phyloP scores from a whole-genome alignment of 2,329 filamentous ascomycete genomes.

The Escovopsis weberi region DNA sequence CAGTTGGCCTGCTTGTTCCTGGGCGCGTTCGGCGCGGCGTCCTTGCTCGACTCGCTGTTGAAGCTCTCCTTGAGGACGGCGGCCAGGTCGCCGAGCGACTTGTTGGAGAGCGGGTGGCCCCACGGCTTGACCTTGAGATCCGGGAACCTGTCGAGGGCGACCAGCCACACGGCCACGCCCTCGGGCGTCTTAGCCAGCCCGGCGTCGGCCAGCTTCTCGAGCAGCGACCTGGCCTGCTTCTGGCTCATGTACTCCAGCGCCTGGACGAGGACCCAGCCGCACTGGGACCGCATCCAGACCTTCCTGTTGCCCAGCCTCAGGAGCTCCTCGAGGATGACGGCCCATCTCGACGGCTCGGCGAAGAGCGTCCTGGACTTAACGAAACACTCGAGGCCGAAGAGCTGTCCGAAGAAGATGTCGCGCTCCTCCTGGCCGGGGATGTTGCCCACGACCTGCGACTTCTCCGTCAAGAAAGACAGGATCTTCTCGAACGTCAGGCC shows the following conservation, averaged over 20 bases:
- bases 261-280: slow-evolving; percentile 67
- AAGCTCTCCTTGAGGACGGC: slow-evolving; percentile 68
- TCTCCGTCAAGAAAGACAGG: slow-evolving; percentile 37
- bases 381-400: slow-evolving; percentile 80
- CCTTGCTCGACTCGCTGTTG: slow-evolving; percentile 31
- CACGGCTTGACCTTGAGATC: slow-evolving; percentile 54
- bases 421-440: slow-evolving; percentile 60
- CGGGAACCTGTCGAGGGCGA: slow-evolving; percentile 49
- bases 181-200: slow-evolving; percentile 70
- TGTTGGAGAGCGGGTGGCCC: slow-evolving; percentile 59
- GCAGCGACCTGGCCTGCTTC: slow-evolving; percentile 43
- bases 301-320: slow-evolving; percentile 66
- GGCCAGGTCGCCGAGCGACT: slow-evolving; percentile 53
- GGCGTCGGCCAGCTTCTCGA: slow-evolving; percentile 46
- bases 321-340: slow-evolving; percentile 54
- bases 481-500: slow-evolving; percentile 42
- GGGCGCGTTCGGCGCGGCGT: slow-evolving; percentile 25
- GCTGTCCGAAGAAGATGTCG: slow-evolving; percentile 69
- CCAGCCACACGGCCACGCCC: slow-evolving; percentile 79
- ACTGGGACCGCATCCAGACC: slow-evolving; percentile 79
- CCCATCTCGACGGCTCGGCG: slow-evolving; percentile 43
- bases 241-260: slow-evolving; percentile 48
- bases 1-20: slow-evolving; percentile 55
- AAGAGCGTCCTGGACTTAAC: slow-evolving; percentile 66
- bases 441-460: slow-evolving; percentile 39